These are phyloP conservation scores for Daldinia sp. DNA, from an alignment of 2,329 filamentous ascomycete species.

Conservation along the genomic window DNA sequence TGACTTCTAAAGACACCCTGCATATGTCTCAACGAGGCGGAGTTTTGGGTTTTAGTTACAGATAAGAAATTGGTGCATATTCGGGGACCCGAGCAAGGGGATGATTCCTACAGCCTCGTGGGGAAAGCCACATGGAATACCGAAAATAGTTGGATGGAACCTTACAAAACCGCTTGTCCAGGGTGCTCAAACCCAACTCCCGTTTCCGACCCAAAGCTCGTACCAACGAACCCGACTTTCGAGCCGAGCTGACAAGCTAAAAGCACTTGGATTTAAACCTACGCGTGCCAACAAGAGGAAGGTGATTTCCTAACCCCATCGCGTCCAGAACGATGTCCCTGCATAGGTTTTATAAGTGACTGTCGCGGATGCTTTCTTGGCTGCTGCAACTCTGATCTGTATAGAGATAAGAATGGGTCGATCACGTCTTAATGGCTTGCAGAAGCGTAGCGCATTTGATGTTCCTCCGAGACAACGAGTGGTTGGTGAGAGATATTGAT, in stretches of 20 bases:
- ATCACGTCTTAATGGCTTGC: background rate
- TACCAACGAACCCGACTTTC: conserved; percentile 11
- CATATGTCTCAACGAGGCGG: conserved; percentile 29
- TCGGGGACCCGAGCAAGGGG: conserved; percentile 33
- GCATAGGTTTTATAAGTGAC: background rate
- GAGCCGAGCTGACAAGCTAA: background rate
- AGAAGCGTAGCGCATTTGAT: background rate
- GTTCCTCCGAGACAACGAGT: background rate
- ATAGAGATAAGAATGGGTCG: background rate
- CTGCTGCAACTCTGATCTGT: background rate
- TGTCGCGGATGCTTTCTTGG: background rate
- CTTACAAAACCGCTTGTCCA: conserved; percentile 28
- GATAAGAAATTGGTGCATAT: conserved; percentile 16
- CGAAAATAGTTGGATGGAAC: conserved; percentile 36
- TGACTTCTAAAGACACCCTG: conserved; percentile 30
- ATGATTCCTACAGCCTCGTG: conserved; percentile 33
- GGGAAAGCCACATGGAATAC: conserved; percentile 24
- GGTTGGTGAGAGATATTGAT: conserved; percentile 9
- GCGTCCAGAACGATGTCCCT: background rate
- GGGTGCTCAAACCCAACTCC: conserved; percentile 27
- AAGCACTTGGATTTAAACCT: background rate
- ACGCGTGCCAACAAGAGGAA: background rate
- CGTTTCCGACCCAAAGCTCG: conserved; percentile 22
- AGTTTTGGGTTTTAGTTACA: conserved; percentile 15
- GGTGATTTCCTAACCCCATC: background rate